Conservation (phyloP, 768 basidiomycete species). For the Termitomyces sp. region DNA sequence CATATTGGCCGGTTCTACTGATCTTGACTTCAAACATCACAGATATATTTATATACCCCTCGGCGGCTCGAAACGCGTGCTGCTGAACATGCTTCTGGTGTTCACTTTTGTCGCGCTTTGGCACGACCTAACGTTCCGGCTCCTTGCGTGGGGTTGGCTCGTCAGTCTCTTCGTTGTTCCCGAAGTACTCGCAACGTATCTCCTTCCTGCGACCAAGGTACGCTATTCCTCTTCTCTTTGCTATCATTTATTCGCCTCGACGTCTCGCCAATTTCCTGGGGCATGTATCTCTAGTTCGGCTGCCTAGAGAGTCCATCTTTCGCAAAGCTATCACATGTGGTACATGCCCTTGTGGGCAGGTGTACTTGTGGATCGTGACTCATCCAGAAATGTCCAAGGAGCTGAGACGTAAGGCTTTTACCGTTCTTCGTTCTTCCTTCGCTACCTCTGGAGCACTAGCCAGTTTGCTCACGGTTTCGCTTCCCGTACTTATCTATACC, state of each 20-base stretch:
- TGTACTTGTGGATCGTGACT: not conserved
- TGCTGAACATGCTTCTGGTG: conserved; percentile 68
- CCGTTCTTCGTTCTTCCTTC: not conserved
- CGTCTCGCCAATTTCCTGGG: not conserved
- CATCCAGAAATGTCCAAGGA: not conserved
- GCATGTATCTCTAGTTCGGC: not conserved
- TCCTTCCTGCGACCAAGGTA: conserved; percentile 66
- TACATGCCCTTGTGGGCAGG: not conserved
- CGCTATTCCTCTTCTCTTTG: not conserved
- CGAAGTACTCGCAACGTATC: conserved; percentile 59
- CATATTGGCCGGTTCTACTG: not conserved
- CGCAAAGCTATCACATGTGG: not conserved
- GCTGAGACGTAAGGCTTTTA: not conserved
- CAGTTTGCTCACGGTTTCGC: not conserved
- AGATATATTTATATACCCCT: conserved; percentile 96
- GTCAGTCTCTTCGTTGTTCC: conserved; percentile 87
- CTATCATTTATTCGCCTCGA: not conserved
- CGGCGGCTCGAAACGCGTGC: conserved; percentile 55
- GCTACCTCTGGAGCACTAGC: not conserved
- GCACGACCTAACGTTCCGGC: conserved; percentile 87
- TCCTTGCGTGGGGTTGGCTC: conserved; percentile 97
- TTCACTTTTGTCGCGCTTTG: conserved; percentile 98
- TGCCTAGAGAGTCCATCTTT: not conserved
- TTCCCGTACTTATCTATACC: not conserved
- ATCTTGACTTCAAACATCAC: not conserved